Percentiles rank a stretch among this genome's conserved stretches.
Evolutionary conservation across 2,329 filamentous ascomycete genomes (phyloP).

Genomic region (Trichophyton mentagrophytes): DNA sequence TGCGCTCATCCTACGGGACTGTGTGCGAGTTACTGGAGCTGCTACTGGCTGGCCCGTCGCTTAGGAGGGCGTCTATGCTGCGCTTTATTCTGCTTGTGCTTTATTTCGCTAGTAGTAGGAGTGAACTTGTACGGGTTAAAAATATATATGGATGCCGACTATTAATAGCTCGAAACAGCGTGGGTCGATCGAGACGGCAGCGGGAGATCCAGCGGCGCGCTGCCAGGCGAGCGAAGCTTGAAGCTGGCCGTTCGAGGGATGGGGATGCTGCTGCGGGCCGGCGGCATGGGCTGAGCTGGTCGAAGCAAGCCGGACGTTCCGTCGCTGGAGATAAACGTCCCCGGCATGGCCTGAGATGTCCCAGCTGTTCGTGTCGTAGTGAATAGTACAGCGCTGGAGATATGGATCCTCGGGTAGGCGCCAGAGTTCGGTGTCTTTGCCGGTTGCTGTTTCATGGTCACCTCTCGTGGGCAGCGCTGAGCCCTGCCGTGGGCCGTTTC

Average conservation of each 20-base stretch:
- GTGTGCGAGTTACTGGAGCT: neutral
- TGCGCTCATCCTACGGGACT: too few species aligned
- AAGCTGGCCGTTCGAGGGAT: neutral
- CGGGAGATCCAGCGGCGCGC: neutral
- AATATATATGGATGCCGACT: neutral
- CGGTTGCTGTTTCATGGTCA: conserved; percentile 25
- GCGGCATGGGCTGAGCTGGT: too few species aligned
- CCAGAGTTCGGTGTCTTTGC: neutral
- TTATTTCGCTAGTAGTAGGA: neutral
- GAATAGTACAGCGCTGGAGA: too few species aligned
- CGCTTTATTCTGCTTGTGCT: too few species aligned
- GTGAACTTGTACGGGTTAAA: neutral
- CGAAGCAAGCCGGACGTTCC: too few species aligned
- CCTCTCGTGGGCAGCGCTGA: conserved; percentile 74
- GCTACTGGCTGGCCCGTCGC: neutral
- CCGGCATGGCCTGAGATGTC: too few species aligned
- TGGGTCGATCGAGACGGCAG: neutral
- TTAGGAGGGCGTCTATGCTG: too few species aligned
- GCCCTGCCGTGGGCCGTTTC: conserved; percentile 66
- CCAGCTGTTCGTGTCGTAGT: too few species aligned
- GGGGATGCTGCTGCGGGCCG: neutral
- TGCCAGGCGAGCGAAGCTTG: neutral
- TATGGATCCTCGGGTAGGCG: too few species aligned
- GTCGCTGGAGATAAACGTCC: too few species aligned
- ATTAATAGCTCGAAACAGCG: neutral